Evolutionary conservation across 164 flowering plant species (phyloP), one percentile per base, ranked within the genome.

Genomic region (Paratinospora sagittata): DNA sequence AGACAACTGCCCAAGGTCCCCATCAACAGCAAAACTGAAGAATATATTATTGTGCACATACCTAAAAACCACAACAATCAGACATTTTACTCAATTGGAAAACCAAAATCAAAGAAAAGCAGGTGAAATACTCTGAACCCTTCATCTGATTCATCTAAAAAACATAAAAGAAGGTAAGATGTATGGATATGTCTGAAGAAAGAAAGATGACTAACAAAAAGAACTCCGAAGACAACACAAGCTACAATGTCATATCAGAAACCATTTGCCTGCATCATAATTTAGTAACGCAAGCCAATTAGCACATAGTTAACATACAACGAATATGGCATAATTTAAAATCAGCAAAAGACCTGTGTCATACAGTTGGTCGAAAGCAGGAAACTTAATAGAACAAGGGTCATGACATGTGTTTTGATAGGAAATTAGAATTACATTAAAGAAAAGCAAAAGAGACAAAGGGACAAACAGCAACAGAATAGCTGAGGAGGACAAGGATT

Each of bases 41-140:
- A 96, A 96, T 84, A 96, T 93, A 78, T 96, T 96, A 85, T 96
- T 96, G 89, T 96, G 99, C 2, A 96, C 97, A 84, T 96, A 96
- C 99, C 99, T 96, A 73, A 52, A 74, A 34, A 17, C 70, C 43
- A 57, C 45, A 0, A 26, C 70, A 47, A n/a, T 1, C 55, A 47
- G 24, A 24, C 39, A 62, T 55, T 43, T 71, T 66, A 58, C 39
- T 43, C 24, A 66, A 27, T 24, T 27, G 26, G 19, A 47, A n/a
- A 24, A 67, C 30, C 3, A 33, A 14, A 14, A 65, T 62, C 26
- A 27, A 26, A 62, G 30, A 62, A 62, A 27, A 24, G 26, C 0
- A 27, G 65, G 33, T 30, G 9, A 52, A 52, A n/a, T 52, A n/a
- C 58, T 52, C n/a, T 52, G 8, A 52, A 19, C 3, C 14, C 58